phyloP scores from a whole-genome alignment of 2,329 filamentous ascomycete genomes.

The Xylariaceae sp. region DNA sequence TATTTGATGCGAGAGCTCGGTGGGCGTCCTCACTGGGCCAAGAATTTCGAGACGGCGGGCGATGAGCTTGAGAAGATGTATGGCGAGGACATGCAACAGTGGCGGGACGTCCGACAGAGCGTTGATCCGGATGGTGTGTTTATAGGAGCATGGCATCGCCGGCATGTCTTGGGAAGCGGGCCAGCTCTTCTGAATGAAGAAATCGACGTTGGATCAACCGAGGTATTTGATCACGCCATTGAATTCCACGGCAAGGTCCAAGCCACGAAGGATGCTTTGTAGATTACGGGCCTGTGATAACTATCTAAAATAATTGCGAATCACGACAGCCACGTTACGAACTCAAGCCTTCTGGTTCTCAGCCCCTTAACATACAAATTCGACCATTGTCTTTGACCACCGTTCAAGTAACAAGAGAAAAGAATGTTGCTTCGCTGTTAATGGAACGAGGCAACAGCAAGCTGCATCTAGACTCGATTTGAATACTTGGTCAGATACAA shows the following conservation, averaged over 20 bases:
- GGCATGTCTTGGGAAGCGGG: constrained; percentile 53
- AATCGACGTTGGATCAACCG: constrained; percentile 23
- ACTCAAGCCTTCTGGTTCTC: no score
- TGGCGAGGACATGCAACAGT: constrained; percentile 63
- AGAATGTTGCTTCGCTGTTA: no score
- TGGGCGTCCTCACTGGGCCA: constrained; percentile 85
- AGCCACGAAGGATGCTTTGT: no score
- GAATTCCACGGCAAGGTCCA: constrained; percentile 17
- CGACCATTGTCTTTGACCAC: no score
- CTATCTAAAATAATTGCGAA: no score
- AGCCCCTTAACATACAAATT: no score
- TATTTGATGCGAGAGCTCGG: constrained; percentile 85
- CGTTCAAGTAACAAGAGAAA: no score
- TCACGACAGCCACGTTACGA: no score
- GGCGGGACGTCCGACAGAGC: constrained; percentile 64
- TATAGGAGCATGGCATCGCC: constrained; percentile 83
- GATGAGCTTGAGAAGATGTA: constrained; percentile 67
- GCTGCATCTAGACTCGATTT: no score
- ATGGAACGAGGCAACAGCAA: no score
- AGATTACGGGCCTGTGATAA: no score
- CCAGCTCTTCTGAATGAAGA: constrained; percentile 31
- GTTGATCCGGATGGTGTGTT: constrained; percentile 84
- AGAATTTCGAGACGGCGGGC: constrained; percentile 71
- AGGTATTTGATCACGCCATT: constrained; percentile 16
- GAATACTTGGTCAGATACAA: no score